Conservation (phyloP, 2,329 filamentous ascomycete species). For the Claviceps sp. region DNA sequence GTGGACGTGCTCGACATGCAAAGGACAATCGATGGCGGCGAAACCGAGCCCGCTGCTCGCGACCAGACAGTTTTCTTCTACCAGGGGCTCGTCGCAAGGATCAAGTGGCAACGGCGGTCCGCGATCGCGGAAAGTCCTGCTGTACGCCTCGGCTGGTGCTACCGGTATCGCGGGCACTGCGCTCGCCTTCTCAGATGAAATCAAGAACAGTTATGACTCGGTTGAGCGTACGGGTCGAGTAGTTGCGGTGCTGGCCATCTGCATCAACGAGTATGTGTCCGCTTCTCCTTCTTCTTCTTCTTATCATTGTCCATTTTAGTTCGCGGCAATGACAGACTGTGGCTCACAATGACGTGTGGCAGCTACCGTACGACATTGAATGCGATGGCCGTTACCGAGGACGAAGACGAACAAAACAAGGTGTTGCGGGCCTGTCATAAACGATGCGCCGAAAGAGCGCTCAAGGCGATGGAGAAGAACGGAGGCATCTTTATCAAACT, state of each 20-base stretch:
- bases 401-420: slow-evolving; percentile 51
- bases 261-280: slow-evolving; percentile 66
- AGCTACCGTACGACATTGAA: slow-evolving; percentile 86
- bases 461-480: slow-evolving; percentile 83
- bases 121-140: slow-evolving; percentile 19
- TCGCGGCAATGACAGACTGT: neutral
- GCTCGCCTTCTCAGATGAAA: slow-evolving; percentile 50
- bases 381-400: slow-evolving; percentile 44
- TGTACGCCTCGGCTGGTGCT: slow-evolving; percentile 39
- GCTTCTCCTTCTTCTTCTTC: neutral
- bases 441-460: slow-evolving; percentile 77
- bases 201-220: slow-evolving; percentile 63
- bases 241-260: slow-evolving; percentile 57
- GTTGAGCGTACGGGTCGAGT: slow-evolving; percentile 70
- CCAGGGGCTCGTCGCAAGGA: slow-evolving; percentile 11
- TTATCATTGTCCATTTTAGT: neutral
- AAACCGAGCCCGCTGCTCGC: slow-evolving; percentile 16
- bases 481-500: slow-evolving; percentile 98
- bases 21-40: slow-evolving; percentile 22
- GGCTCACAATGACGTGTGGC: neutral
- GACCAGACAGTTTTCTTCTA: slow-evolving; percentile 18
- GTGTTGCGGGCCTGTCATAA: slow-evolving; percentile 76
- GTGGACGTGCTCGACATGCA: slow-evolving; percentile 35
- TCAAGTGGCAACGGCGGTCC: slow-evolving; percentile 7
- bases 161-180: slow-evolving; percentile 34